Percentiles rank a stretch among this genome's conserved stretches.
These are phyloP conservation scores for Halophytophthora batemanensis DNA, from an alignment of 352 stramenopile species.

Conservation along the genomic window DNA sequence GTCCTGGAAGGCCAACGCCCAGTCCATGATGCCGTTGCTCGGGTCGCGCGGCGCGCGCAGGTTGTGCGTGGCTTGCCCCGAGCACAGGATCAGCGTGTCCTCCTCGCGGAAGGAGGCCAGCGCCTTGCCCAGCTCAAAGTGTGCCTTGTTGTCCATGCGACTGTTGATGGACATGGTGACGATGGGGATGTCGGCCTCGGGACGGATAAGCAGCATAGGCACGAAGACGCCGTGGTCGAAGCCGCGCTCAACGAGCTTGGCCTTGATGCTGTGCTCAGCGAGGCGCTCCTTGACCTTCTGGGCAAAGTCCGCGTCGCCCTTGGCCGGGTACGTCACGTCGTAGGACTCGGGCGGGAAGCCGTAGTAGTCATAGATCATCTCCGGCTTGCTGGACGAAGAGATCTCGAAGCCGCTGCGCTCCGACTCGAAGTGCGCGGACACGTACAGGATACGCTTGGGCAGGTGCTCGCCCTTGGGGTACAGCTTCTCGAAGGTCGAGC, in stretches of 20 bases:
- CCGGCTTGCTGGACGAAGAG: slow-evolving; percentile 39
- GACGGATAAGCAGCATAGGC: slow-evolving; percentile 86
- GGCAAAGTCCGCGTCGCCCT: slow-evolving; percentile 62
- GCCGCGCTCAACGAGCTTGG: slow-evolving; percentile 45
- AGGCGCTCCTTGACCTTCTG: slow-evolving; percentile 64
- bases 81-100: slow-evolving; percentile 73
- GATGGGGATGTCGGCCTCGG: slow-evolving; percentile 85
- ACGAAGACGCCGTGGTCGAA: slow-evolving; percentile 93
- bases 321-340: slow-evolving; percentile 73
- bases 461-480: slow-evolving; percentile 33
- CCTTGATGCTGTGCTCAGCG: slow-evolving; percentile 31
- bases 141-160: slow-evolving; percentile 25
- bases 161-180: slow-evolving; percentile 74
- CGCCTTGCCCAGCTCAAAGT: slow-evolving; percentile 55
- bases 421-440: slow-evolving; percentile 87
- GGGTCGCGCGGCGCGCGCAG: slow-evolving; percentile 24
- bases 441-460: slow-evolving; percentile 73
- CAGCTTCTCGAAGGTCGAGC: slow-evolving; percentile 31
- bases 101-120: slow-evolving; percentile 56
- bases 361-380: slow-evolving; percentile 90
- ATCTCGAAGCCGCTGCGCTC: slow-evolving; percentile 34
- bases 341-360: slow-evolving; percentile 87
- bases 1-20: slow-evolving; percentile 31
- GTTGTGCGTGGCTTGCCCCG: slow-evolving; percentile 48
- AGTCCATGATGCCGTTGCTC: slow-evolving; percentile 18